Evolutionary conservation across 805 yeast species (phyloP).

Genomic region (Teunomyces atbi): DNA sequence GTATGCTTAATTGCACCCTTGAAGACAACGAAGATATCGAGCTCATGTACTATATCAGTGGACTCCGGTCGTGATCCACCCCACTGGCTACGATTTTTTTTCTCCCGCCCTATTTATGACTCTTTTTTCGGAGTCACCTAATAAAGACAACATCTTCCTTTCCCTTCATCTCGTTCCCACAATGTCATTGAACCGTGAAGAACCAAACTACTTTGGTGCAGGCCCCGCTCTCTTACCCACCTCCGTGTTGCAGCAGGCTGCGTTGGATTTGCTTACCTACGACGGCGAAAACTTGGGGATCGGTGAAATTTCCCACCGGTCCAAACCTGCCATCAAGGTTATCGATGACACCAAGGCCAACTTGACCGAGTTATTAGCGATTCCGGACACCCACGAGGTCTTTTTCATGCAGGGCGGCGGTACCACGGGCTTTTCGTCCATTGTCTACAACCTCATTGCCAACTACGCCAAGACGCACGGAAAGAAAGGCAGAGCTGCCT

Average conservation of each 20-base stretch:
- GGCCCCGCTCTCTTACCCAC: conserved; percentile 96
- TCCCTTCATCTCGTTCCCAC: not conserved
- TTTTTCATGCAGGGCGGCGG: conserved; percentile 98
- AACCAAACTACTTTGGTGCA: conserved; percentile 91
- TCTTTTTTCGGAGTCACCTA: not conserved
- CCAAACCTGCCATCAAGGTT: conserved; percentile 73
- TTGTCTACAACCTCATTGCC: conserved; percentile 80
- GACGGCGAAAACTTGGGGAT: conserved; percentile 74
- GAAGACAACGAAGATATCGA: conserved; percentile 66
- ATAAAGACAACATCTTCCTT: not conserved
- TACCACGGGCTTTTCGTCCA: conserved; percentile 89
- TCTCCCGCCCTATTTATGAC: conserved; percentile 1
- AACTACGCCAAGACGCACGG: conserved; percentile 65
- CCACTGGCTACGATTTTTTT: too few relatives aligned
- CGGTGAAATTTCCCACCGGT: conserved; percentile 96
- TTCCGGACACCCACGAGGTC: conserved; percentile 93
- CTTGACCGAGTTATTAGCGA: conserved; percentile 58
- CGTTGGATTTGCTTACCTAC: conserved; percentile 74
- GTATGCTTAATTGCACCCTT: conserved; percentile 63
- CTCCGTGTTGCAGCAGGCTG: conserved; percentile 81
- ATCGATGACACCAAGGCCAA: conserved; percentile 74
- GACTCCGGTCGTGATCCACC: conserved; percentile 13
- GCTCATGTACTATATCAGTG: conserved; percentile 59
- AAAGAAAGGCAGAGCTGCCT: conserved; percentile 76
- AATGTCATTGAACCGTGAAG: conserved; percentile 53